These are phyloP conservation scores for Colletotrichum agaves DNA, from an alignment of 2,329 filamentous ascomycete species.

Conservation along the genomic window DNA sequence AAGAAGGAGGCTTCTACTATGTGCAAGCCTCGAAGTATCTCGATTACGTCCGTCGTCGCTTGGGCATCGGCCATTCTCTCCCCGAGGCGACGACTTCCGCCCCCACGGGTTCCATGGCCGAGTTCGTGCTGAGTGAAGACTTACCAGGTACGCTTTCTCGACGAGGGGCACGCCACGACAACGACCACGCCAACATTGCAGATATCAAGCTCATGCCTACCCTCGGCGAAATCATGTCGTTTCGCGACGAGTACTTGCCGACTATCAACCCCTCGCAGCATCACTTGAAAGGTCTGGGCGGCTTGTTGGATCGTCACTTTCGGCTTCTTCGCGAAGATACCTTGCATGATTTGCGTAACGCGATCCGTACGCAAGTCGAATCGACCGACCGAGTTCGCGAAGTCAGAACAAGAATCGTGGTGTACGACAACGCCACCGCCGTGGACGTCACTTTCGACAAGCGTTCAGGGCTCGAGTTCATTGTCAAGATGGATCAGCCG, in stretches of 20 bases:
- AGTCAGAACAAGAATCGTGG: constrained; percentile 40
- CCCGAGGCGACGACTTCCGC: constrained; percentile 32
- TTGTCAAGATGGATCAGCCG: constrained; percentile 59
- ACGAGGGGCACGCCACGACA: constrained; percentile 56
- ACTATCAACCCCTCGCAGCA: constrained; percentile 50
- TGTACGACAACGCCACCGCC: constrained; percentile 36
- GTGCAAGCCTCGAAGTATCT: constrained; percentile 46
- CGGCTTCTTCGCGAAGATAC: constrained; percentile 66
- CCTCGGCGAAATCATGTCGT: constrained; percentile 55
- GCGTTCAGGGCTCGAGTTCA: constrained; percentile 55
- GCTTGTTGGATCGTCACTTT: constrained; percentile 65
- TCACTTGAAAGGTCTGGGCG: constrained; percentile 51
- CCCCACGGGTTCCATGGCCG: constrained; percentile 30
- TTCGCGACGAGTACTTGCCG: constrained; percentile 56
- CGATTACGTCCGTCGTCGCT: constrained; percentile 45
- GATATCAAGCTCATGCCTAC: constrained; percentile 63
- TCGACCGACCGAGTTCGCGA: constrained; percentile 45
- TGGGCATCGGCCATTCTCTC: constrained; percentile 44
- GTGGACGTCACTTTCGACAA: constrained; percentile 49
- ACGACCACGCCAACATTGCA: constrained; percentile 58
- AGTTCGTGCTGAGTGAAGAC: constrained; percentile 46
- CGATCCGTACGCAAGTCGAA: constrained; percentile 42
- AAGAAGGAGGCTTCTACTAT: constrained; percentile 41
- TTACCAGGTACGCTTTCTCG: constrained; percentile 48
- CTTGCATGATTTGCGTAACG: constrained; percentile 62